Base-by-base conservation (phyloP, 768 basidiomycete genomes). In the Podaxis sp. region DNA sequence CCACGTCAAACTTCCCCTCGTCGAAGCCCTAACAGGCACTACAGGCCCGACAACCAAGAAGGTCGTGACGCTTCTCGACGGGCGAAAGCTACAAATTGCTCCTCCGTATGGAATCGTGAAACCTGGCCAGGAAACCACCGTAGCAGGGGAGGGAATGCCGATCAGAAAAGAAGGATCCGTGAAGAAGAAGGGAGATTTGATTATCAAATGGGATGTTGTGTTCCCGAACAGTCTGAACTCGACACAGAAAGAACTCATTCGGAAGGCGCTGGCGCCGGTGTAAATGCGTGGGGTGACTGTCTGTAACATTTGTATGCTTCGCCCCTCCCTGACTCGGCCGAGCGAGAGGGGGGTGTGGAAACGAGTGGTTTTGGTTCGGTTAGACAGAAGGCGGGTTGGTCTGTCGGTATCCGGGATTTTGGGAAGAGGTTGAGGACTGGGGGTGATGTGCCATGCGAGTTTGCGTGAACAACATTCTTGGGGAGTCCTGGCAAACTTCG, bases 81-180 rank as follows among this genome's bases (percentile, higher is more conserved):
- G 92, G 11, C 79, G 93, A 61, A 87, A 82, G 70, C 66, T 95
- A 61, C 86, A 88, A 64, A 80, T 93, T 1, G 68, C 84, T 0
- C 69, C 86, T 0, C 95, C 96, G 0, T 64, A 71, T 5, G 86
- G 87, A 1, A 72, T 93, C 11, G 79, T 95, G 32, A 92, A 88
- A 68, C 91, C 93, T 1, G 88, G 86, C 5, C 84, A 88, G 74
- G 82, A 89, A 71, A 90, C 85, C 18, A 81, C 76, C 27, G 72
- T 97, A 2, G 50, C 76, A 1, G 89, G 87, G 1, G 93, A 97
- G 71, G 94, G 94, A 6, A 94, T 95, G 93, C 95, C 95, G 2
- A 86, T 95, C 50, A 81, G 93, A 60, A 95, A 91, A 72, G 89
- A 87, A 61, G 87, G 87, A 16, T 78, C 77, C 46, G 77, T 77